Percentiles rank a stretch among this genome's conserved stretches.
These are phyloP conservation scores for Aristolochia contorta DNA, from an alignment of 164 flowering plant species.

Conservation along the genomic window DNA sequence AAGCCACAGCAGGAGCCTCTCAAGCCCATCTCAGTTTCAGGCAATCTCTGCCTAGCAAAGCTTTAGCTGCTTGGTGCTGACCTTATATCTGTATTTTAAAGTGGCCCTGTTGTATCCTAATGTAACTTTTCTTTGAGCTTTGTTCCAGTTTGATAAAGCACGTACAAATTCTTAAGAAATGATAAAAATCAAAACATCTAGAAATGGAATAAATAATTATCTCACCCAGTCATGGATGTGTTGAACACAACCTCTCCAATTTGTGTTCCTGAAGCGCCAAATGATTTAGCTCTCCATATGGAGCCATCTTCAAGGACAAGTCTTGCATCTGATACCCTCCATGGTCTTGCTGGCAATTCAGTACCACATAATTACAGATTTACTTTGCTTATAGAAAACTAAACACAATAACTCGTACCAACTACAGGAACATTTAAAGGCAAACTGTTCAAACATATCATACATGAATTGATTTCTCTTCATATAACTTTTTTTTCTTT, in stretches of 20 bases:
- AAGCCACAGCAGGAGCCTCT: too few species aligned
- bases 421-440: not conserved
- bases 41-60: too few species aligned
- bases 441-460: not conserved
- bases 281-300: conserved; percentile 16
- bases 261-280: conserved; percentile 16
- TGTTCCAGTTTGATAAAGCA: not conserved
- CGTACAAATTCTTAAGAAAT: not conserved
- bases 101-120: too few species aligned
- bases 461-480: not conserved
- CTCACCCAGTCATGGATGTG: conserved; percentile 16
- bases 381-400: not conserved
- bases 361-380: not conserved
- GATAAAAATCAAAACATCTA: not conserved
- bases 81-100: too few species aligned
- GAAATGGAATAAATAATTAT: not conserved
- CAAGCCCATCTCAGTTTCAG: too few species aligned
- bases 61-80: too few species aligned
- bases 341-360: conserved; percentile 6
- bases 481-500: too few species aligned
- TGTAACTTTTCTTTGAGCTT: too few species aligned
- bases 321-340: conserved; percentile 11
- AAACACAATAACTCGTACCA: not conserved
- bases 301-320: conserved; percentile 21
- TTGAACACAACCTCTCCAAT: conserved; percentile 17